Conservation (phyloP, 2,329 filamentous ascomycete genomes). For the Pestalotiopsis sp. region DNA sequence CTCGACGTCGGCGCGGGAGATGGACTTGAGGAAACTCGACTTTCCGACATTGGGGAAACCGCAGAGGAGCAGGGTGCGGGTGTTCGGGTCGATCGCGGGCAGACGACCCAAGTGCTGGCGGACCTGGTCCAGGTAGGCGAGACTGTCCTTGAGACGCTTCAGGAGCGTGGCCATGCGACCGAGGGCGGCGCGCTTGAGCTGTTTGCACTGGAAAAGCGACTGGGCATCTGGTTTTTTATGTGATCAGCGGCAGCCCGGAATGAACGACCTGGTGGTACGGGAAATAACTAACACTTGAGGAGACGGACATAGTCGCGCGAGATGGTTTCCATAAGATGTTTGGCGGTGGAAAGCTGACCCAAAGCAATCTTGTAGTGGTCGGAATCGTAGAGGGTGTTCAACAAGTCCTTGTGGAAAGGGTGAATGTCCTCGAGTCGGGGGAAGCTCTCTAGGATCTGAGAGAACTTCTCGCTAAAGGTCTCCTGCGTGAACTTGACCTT, state of each 20-base stretch:
- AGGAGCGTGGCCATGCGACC: slow-evolving; percentile 98
- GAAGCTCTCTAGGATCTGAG: slow-evolving; percentile 88
- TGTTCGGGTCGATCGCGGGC: slow-evolving; percentile 97
- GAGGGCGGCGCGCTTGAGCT: slow-evolving; percentile 92
- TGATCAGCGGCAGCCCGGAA: not conserved
- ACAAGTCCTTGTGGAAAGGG: slow-evolving; percentile 85
- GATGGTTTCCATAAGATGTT: slow-evolving; percentile 95
- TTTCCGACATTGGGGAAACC: slow-evolving; percentile 98
- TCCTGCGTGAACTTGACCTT: slow-evolving; percentile 99
- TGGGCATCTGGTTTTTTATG: slow-evolving; percentile 62
- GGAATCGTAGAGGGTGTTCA: slow-evolving; percentile 98
- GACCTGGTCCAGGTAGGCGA: slow-evolving; percentile 94
- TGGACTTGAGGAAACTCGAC: slow-evolving; percentile 89
- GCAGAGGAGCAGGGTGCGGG: slow-evolving; percentile 91
- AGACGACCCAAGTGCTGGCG: slow-evolving; percentile 96
- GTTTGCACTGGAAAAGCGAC: slow-evolving; percentile 97
- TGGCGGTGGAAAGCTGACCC: slow-evolving; percentile 92
- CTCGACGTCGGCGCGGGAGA: slow-evolving; percentile 93
- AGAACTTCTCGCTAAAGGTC: slow-evolving; percentile 93
- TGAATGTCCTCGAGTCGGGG: slow-evolving; percentile 92
- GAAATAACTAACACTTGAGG: slow-evolving; percentile 64
- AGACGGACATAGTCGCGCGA: slow-evolving; percentile 94
- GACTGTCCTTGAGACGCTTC: slow-evolving; percentile 90
- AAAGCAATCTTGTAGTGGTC: slow-evolving; percentile 98
- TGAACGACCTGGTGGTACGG: not conserved